Conservation (phyloP, 2,329 filamentous ascomycete species). For the Cytospora piceae region DNA sequence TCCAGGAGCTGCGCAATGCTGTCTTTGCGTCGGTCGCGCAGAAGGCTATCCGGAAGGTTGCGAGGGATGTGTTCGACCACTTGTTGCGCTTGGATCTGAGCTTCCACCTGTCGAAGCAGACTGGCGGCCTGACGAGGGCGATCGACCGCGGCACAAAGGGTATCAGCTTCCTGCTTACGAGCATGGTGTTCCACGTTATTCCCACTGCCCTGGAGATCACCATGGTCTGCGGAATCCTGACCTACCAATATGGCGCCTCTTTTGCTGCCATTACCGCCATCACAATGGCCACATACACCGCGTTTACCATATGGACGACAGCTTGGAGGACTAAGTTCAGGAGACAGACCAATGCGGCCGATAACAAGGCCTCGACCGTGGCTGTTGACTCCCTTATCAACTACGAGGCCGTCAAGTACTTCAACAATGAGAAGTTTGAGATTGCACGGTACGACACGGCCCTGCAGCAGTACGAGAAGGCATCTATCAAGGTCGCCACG, state of each 20-base stretch:
- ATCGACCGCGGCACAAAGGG: conserved; percentile 98
- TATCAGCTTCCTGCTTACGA: conserved; percentile 94
- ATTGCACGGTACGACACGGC: conserved; percentile 88
- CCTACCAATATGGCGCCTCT: conserved; percentile 89
- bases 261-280: conserved; percentile 88
- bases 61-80: conserved; percentile 90
- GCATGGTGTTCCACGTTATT: conserved; percentile 97
- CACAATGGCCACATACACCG: conserved; percentile 92
- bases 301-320: conserved; percentile 96
- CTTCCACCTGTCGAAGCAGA: conserved; percentile 94
- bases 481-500: conserved; percentile 95
- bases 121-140: conserved; percentile 88
- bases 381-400: conserved; percentile 97
- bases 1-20: conserved; percentile 93
- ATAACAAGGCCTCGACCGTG: conserved; percentile 93
- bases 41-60: conserved; percentile 91
- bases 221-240: conserved; percentile 94
- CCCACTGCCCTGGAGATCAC: conserved; percentile 92
- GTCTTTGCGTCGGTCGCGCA: conserved; percentile 97
- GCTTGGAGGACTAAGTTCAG: conserved; percentile 97
- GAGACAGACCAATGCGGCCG: conserved; percentile 91
- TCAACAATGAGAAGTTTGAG: conserved; percentile 98
- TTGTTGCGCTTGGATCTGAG: conserved; percentile 84
- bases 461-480: conserved; percentile 83
- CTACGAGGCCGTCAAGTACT: conserved; percentile 99